Conservation (phyloP, 1,284 basidiomycete species). For the Trichosporon inkin region DNA sequence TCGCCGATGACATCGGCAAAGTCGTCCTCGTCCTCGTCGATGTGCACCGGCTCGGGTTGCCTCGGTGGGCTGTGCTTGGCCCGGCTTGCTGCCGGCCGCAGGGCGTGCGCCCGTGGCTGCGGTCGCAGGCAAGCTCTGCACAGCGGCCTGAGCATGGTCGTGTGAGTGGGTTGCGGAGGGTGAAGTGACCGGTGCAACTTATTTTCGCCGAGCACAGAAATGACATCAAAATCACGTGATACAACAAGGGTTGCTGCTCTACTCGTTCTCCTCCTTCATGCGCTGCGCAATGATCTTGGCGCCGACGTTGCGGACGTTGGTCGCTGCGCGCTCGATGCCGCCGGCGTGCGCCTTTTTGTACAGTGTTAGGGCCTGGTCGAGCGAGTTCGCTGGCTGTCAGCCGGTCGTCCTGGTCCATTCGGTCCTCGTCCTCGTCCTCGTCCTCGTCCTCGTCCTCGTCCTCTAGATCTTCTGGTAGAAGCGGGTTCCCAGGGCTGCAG, state of each 20-base stretch:
- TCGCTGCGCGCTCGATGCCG: slow-evolving; percentile 47
- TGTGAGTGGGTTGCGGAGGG: too few relatives aligned
- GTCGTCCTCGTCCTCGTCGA: slow-evolving; percentile 23
- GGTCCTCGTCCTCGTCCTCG: too few relatives aligned
- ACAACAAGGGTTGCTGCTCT: background rate
- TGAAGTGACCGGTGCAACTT: too few relatives aligned
- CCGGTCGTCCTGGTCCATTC: too few relatives aligned
- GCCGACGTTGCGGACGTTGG: slow-evolving; percentile 48
- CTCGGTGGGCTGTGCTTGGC: background rate
- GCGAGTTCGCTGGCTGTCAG: slow-evolving; percentile 39
- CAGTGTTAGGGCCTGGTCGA: slow-evolving; percentile 44
- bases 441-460: too few relatives aligned
- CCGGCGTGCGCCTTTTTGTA: slow-evolving; percentile 46
- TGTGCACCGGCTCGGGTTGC: slow-evolving; percentile 14
- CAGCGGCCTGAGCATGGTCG: background rate
- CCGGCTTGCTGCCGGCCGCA: background rate
- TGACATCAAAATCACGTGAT: slow-evolving; percentile 12
- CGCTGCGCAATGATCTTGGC: slow-evolving; percentile 41
- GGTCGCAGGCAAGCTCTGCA: background rate
- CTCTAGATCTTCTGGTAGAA: background rate
- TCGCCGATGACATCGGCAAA: slow-evolving; percentile 38
- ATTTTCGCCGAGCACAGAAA: background rate
- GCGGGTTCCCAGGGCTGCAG: slow-evolving; percentile 4
- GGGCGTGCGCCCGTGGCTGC: background rate
- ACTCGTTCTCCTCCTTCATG: slow-evolving; percentile 17